Conservation (phyloP, 352 stramenopile species). For the Phytophthora vignae region DNA sequence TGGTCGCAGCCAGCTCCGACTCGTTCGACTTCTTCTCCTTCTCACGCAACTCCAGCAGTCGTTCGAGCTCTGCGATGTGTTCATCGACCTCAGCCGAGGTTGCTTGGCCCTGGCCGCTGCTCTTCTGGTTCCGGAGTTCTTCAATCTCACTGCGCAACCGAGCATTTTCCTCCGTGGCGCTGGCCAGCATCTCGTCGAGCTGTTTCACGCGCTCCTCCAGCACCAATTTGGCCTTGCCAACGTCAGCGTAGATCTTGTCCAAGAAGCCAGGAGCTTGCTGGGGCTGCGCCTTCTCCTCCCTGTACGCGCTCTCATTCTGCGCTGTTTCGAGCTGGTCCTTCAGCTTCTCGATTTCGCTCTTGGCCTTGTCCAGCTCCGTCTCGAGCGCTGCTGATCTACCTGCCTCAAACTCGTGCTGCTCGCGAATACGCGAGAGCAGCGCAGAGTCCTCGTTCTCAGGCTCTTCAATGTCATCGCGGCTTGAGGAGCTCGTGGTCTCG, state of each 20-base stretch:
- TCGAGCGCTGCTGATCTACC: constrained; percentile 40
- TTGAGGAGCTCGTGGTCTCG: constrained; percentile 61
- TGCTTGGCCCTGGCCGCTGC: constrained; percentile 10
- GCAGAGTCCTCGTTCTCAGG: constrained; percentile 40
- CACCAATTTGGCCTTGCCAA: constrained; percentile 79
- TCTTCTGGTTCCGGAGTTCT: constrained; percentile 29
- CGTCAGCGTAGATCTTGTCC: constrained; percentile 84
- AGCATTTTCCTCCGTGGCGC: constrained; percentile 61
- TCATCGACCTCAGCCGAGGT: constrained; percentile 19
- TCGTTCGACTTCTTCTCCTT: constrained; percentile 29
- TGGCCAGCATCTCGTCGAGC: constrained; percentile 53
- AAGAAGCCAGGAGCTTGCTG: constrained; percentile 54
- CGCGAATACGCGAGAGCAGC: constrained; percentile 44
- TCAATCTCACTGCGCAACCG: constrained; percentile 51
- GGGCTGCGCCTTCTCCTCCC: constrained; percentile 24
- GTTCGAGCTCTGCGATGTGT: constrained; percentile 29
- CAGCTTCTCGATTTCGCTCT: constrained; percentile 45
- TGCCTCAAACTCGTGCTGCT: constrained; percentile 47
- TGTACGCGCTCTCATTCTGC: constrained; percentile 19
- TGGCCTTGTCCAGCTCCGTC: constrained; percentile 49
- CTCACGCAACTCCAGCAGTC: constrained; percentile 32
- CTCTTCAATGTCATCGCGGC: constrained; percentile 59
- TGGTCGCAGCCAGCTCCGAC: constrained; percentile 27
- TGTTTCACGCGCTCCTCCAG: constrained; percentile 79
- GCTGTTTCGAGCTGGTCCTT: constrained; percentile 39